A percentile compares a stretch with the other conserved stretches of the same genome.
Conservation (phyloP, 768 basidiomycete species). For the Clathrus columnatus region DNA sequence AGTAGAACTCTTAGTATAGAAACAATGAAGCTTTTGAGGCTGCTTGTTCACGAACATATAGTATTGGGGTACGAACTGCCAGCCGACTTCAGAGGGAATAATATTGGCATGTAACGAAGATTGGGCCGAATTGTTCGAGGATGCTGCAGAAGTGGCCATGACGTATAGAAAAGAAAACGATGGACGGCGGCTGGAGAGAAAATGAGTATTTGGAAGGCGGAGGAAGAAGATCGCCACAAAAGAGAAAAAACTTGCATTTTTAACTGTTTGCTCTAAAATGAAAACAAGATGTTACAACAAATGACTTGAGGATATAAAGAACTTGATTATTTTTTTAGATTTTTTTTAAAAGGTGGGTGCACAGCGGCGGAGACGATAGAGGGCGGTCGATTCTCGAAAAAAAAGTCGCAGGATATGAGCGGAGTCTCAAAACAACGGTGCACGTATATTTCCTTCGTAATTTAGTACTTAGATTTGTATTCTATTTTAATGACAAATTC, state of each 20-base stretch:
- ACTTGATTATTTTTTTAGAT: not conserved
- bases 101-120: constrained; percentile 44
- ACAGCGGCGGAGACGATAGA: not conserved
- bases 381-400: not conserved
- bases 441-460: not conserved
- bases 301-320: not conserved
- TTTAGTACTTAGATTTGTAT: too few relatives aligned
- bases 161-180: not conserved
- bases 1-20: constrained; percentile 96
- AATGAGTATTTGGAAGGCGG: not conserved
- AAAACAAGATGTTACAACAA: not conserved
- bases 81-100: constrained; percentile 92
- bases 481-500: too few relatives aligned
- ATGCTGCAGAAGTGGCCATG: constrained; percentile 5
- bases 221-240: not conserved
- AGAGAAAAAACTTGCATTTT: not conserved
- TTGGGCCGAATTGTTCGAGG: not conserved
- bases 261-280: not conserved
- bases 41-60: constrained; percentile 99
- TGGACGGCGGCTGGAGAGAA: not conserved
- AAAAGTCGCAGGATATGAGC: not conserved
- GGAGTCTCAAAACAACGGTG: not conserved
- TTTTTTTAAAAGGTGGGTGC: not conserved
- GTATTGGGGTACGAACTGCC: constrained; percentile 99
- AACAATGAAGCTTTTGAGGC: constrained; percentile 93